phyloP scores from a whole-genome alignment of 352 stramenopile genomes.

The Phytophthora niederhauseri region DNA sequence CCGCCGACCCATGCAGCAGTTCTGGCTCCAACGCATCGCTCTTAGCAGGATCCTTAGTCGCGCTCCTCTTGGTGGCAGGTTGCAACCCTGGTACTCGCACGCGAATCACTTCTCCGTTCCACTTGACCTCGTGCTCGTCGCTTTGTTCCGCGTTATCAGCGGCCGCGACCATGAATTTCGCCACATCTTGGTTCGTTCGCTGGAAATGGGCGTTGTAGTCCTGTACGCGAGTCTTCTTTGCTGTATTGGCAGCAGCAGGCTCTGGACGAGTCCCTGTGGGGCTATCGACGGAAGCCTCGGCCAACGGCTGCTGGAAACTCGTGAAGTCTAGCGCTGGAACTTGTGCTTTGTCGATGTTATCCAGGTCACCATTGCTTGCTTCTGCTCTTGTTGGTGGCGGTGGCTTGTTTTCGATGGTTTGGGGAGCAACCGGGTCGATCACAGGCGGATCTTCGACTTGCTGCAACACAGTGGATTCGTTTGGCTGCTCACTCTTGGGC shows the following conservation, averaged over 20 bases:
- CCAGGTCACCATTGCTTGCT: neutral
- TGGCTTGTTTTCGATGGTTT: neutral
- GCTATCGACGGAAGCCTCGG: neutral
- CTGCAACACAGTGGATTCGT: neutral
- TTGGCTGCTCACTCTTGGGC: neutral
- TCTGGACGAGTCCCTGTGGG: neutral
- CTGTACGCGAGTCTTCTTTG: slow-evolving; percentile 38
- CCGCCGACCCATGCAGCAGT: slow-evolving; percentile 1
- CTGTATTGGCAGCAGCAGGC: slow-evolving; percentile 3
- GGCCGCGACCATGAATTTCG: slow-evolving; percentile 4
- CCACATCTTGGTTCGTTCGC: slow-evolving; percentile 16
- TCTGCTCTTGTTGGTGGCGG: neutral
- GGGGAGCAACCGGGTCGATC: neutral
- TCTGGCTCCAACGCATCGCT: slow-evolving; percentile 4
- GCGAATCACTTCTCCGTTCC: slow-evolving; percentile 46
- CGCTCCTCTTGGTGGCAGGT: neutral
- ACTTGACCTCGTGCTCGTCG: slow-evolving; percentile 38
- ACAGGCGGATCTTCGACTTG: neutral
- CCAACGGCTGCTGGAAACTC: slow-evolving; percentile 12
- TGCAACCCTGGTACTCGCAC: slow-evolving; percentile 32
- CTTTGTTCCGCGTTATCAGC: slow-evolving; percentile 12
- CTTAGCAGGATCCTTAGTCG: neutral
- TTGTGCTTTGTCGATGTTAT: neutral
- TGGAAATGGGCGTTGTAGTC: slow-evolving; percentile 47
- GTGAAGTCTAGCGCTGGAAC: slow-evolving; percentile 24